These are phyloP conservation scores for Monosporozyma servazzii DNA, from an alignment of 805 yeast species.

Conservation along the genomic window DNA sequence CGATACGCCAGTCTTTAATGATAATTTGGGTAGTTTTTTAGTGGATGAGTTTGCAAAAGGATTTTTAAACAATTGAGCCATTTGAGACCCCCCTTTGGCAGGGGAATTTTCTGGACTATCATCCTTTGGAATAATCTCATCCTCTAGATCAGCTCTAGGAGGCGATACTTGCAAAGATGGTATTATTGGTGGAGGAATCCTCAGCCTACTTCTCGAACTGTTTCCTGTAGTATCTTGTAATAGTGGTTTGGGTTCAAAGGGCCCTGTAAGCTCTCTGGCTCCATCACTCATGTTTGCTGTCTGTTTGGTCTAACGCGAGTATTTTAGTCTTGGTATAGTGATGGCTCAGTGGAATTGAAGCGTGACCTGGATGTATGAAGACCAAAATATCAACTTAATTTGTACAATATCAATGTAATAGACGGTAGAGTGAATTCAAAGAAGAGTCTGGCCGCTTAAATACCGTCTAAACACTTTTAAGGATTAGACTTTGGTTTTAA, in stretches of 20 bases:
- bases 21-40: slow-evolving; percentile 11
- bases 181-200: slow-evolving; percentile 1
- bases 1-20: slow-evolving; percentile 8
- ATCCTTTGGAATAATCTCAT: not conserved
- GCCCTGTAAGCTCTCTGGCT: slow-evolving; percentile 16
- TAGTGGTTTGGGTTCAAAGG: slow-evolving; percentile 11
- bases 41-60: slow-evolving; percentile 1
- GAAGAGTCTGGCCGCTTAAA: not conserved
- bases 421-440: not conserved
- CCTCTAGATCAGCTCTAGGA: slow-evolving; percentile 8
- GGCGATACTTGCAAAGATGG: slow-evolving; percentile 17
- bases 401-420: not conserved
- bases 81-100: not conserved
- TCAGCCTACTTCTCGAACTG: not conserved
- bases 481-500: not conserved
- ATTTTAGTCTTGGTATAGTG: not conserved
- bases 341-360: not conserved
- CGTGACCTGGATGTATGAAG: not conserved
- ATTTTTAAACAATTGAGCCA: slow-evolving; percentile 11
- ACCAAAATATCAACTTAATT: not conserved
- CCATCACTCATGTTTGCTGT: slow-evolving; percentile 8
- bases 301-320: not conserved
- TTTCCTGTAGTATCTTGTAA: not conserved
- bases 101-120: not conserved
- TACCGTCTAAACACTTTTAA: not conserved